Evolutionary conservation across 2,329 filamentous ascomycete genomes (phyloP), one percentile per base, ranked within the genome.

Genomic region (Pyrenochaeta sp.): DNA sequence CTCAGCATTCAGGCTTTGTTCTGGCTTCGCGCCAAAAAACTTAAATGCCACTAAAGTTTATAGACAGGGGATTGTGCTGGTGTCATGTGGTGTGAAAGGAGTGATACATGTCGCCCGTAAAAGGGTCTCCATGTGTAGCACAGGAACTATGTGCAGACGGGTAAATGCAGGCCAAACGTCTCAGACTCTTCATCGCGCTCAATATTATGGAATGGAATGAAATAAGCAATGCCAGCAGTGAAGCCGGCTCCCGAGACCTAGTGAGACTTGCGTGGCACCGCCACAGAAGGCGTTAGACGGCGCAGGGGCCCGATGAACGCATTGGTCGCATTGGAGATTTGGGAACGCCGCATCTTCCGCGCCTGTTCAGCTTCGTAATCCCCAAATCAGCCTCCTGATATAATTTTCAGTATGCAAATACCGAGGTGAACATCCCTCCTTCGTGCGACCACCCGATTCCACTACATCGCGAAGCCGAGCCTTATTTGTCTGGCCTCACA

Each of bases 251-350:
- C 49, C 23, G 42, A 31, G n/a, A 41, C 2, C 17, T 20, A 29
- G 36, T 51, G 42, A 50, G 50, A 51, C 54, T 54, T 57, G 51
- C 54, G 51, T 36, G 46, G 54, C 54, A 57, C 54, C 51, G 54
- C 54, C 54, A 57, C 54, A 32, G 47, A 50, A 46, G 39, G 51
- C 45, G 50, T 50, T 54, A 42, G 75, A 75, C 21, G 45, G 39
- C 32, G 56, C 60, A 63, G 51, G 51, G 48, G 51, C 45, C 45
- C 35, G 42, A 53, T 57, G 54, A 56, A 52, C 51, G 55, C 61
- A 64, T 63, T 63, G 60, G 61, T 53, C 49, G 53, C 58, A 45
- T 41, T 53, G 43, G 48, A 58, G 50, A 58, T 44, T 56, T 44
- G 54, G 51, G 45, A 45, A 51, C 45, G 58, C 61, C 63, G 61